These are phyloP conservation scores for Spathaspora arborariae DNA, from an alignment of 805 yeast species.

Conservation along the genomic window DNA sequence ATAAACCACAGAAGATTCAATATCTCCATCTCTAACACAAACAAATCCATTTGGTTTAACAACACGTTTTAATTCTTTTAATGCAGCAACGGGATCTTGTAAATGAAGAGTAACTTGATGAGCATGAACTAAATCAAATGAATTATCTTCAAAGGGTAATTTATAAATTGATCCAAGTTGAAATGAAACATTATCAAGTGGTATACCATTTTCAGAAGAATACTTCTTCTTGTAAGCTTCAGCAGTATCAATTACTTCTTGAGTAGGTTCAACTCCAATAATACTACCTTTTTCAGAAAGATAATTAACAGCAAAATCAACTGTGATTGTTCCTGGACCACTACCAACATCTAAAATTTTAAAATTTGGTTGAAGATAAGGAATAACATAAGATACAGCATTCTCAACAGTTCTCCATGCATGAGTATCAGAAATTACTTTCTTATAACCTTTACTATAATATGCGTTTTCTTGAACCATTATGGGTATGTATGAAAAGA, in stretches of 20 bases:
- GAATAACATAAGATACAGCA: conserved; percentile 22
- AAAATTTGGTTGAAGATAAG: conserved; percentile 20
- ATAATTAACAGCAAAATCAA: conserved; percentile 26
- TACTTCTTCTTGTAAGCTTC: conserved; percentile 6
- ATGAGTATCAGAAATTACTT: conserved; percentile 24
- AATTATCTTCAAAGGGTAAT: conserved; percentile 30
- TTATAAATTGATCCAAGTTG: conserved; percentile 26
- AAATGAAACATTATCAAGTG: conserved; percentile 17
- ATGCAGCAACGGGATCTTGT: conserved; percentile 26
- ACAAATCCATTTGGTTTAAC: conserved; percentile 29
- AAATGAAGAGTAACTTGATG: conserved; percentile 38
- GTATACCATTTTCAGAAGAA: background rate
- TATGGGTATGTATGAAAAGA: background rate
- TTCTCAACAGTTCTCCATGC: conserved; percentile 31
- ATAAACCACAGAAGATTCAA: conserved; percentile 11
- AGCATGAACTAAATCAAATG: conserved; percentile 37
- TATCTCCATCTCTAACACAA: conserved; percentile 30
- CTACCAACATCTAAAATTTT: conserved; percentile 39
- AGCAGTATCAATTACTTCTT: conserved; percentile 24
- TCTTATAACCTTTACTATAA: conserved; percentile 20
- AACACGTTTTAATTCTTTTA: conserved; percentile 35
- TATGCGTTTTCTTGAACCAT: conserved; percentile 16
- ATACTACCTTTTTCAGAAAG: conserved; percentile 20
- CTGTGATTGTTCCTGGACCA: conserved; percentile 41
- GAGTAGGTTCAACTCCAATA: conserved; percentile 30